Percentiles rank a stretch among this genome's conserved stretches.
Conservation (phyloP, 2,329 filamentous ascomycete genomes). For the Colletotrichum cereale region DNA sequence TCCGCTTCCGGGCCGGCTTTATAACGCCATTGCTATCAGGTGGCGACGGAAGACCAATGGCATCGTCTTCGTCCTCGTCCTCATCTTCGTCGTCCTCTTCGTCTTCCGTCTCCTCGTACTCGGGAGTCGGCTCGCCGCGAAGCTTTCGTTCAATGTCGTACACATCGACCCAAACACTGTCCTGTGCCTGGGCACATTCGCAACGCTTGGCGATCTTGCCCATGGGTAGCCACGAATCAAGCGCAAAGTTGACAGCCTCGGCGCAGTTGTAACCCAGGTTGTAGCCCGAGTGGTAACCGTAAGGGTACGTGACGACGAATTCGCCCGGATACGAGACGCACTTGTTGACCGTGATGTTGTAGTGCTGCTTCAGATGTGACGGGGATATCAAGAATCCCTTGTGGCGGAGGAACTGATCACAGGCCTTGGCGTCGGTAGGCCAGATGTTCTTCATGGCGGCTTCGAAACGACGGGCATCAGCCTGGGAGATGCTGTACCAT, state of each 20-base stretch:
- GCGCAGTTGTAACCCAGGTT: slow-evolving; percentile 99
- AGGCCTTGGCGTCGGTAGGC: slow-evolving; percentile 95
- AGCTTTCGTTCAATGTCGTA: slow-evolving; percentile 95
- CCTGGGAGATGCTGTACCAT: slow-evolving; percentile 99
- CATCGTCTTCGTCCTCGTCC: slow-evolving; percentile 71
- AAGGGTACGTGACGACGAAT: slow-evolving; percentile 98
- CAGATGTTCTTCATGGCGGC: slow-evolving; percentile 95
- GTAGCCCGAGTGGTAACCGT: slow-evolving; percentile 98
- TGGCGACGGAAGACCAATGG: slow-evolving; percentile 81
- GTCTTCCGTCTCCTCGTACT: slow-evolving; percentile 81
- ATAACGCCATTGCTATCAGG: slow-evolving; percentile 57
- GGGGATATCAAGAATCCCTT: slow-evolving; percentile 98
- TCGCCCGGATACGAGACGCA: slow-evolving; percentile 96
- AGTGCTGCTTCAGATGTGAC: slow-evolving; percentile 85
- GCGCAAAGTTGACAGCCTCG: slow-evolving; percentile 97
- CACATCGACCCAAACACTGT: slow-evolving; percentile 99
- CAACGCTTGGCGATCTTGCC: slow-evolving; percentile 97
- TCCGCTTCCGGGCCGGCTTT: slow-evolving; percentile 71
- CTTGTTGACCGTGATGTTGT: slow-evolving; percentile 96
- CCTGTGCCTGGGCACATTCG: slow-evolving; percentile 92
- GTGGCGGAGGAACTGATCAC: slow-evolving; percentile 94
- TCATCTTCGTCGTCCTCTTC: slow-evolving; percentile 77
- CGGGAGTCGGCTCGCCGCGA: slow-evolving; percentile 88
- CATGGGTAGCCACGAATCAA: slow-evolving; percentile 95
- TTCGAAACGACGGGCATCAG: slow-evolving; percentile 92